These are phyloP conservation scores for Royoungia palumana DNA, from an alignment of 768 basidiomycete genomes.

Conservation along the genomic window DNA sequence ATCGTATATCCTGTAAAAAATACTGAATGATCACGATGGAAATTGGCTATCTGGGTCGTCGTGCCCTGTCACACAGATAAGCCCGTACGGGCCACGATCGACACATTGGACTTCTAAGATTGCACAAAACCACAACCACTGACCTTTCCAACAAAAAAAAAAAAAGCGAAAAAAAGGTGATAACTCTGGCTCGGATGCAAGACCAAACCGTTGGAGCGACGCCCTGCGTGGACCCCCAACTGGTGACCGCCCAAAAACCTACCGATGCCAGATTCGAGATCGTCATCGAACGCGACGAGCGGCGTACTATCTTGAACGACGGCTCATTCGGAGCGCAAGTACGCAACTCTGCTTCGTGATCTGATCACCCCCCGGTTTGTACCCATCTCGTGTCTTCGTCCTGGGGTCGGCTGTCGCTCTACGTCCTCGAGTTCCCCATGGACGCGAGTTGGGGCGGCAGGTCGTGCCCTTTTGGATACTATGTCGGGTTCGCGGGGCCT, in stretches of 20 bases:
- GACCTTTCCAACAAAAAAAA: too few species aligned
- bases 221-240: conserved; percentile 89
- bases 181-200: conserved; percentile 95
- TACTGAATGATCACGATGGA: neutral
- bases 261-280: conserved; percentile 90
- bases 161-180: conserved; percentile 25
- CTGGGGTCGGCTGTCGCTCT: conserved; percentile 92
- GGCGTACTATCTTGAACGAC: conserved; percentile 94
- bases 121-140: neutral
- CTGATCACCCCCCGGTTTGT: conserved; percentile 7
- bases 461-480: conserved; percentile 98
- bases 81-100: conserved; percentile 1
- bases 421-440: conserved; percentile 94
- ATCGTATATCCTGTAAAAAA: too few species aligned
- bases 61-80: neutral
- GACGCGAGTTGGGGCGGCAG: conserved; percentile 78
- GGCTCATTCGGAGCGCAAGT: conserved; percentile 88
- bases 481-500: conserved; percentile 98
- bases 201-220: conserved; percentile 91
- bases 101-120: too few species aligned
- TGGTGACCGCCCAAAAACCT: conserved; percentile 83
- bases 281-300: conserved; percentile 86
- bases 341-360: too few species aligned
- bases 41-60: too few species aligned
- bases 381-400: too few species aligned